phyloP scores from a whole-genome alignment of 1,284 basidiomycete species.

The Cutaneotrichosporon mucoides region DNA sequence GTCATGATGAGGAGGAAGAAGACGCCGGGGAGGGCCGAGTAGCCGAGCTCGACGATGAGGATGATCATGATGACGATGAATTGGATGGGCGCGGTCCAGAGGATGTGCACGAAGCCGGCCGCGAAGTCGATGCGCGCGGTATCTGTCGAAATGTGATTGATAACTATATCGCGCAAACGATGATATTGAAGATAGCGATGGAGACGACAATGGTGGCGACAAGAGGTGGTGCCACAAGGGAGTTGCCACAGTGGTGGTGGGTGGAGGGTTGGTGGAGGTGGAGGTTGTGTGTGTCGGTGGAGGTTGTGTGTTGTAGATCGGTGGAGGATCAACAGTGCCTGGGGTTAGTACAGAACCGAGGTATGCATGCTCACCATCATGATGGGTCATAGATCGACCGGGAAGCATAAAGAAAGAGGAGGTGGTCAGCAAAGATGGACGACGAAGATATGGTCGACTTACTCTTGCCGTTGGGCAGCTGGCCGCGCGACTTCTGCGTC shows the following conservation, averaged over 20 bases:
- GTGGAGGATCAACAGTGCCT: no score
- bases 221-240: no score
- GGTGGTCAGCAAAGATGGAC: slow-evolving; percentile 45
- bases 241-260: no score
- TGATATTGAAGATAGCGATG: no score
- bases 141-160: slow-evolving; percentile 92
- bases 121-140: slow-evolving; percentile 76
- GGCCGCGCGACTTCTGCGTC: slow-evolving; percentile 74
- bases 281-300: no score
- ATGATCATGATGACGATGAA: slow-evolving; percentile 51
- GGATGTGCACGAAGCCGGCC: slow-evolving; percentile 64
- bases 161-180: slow-evolving; percentile 30
- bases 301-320: no score
- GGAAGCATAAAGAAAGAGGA: no score
- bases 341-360: no score
- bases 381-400: no score
- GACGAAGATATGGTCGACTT: not conserved
- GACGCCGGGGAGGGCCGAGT: slow-evolving; percentile 52
- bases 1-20: slow-evolving; percentile 68
- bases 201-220: no score
- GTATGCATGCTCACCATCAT: no score
- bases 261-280: no score
- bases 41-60: slow-evolving; percentile 52
- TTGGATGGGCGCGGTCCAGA: slow-evolving; percentile 64
- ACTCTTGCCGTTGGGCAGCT: slow-evolving; percentile 70